Conservation (phyloP, 1,284 basidiomycete genomes). For the Trichosporon inkin region DNA sequence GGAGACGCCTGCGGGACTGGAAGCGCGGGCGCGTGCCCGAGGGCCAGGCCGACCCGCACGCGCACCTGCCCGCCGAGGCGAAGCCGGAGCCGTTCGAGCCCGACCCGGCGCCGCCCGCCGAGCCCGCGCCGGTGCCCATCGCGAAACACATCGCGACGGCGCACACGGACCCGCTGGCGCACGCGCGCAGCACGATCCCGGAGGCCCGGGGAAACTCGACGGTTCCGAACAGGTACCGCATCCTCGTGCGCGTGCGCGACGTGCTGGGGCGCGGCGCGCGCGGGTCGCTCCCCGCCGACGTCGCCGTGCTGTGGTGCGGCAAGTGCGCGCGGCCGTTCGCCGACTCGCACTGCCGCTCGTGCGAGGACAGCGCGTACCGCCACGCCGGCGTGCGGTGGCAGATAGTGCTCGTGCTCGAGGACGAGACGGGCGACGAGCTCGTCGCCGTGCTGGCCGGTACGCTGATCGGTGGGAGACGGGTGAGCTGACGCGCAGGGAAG, state of each 20-base stretch:
- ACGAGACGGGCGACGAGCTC: neutral
- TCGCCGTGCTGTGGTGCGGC: constrained; percentile 17
- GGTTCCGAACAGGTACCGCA: constrained; percentile 33
- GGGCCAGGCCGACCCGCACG: neutral
- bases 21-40: neutral
- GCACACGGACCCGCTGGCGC: constrained; percentile 18
- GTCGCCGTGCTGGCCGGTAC: neutral
- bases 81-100: neutral
- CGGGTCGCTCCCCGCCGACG: neutral
- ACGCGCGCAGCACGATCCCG: constrained; percentile 21
- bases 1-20: constrained; percentile 17
- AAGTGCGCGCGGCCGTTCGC: constrained; percentile 12
- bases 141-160: constrained; percentile 9
- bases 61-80: neutral
- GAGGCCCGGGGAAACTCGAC: constrained; percentile 26
- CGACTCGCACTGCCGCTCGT: constrained; percentile 12
- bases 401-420: constrained; percentile 14
- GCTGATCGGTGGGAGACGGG: neutral
- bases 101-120: neutral
- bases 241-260: constrained; percentile 29
- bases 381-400: constrained; percentile 13
- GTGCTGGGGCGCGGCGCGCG: constrained; percentile 9
- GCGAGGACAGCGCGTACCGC: constrained; percentile 12
- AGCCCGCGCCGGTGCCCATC: neutral
- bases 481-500: constrained; percentile 1